Conservation (phyloP, 176 grass and related monocot genomes). For the Oryza officinalis region DNA sequence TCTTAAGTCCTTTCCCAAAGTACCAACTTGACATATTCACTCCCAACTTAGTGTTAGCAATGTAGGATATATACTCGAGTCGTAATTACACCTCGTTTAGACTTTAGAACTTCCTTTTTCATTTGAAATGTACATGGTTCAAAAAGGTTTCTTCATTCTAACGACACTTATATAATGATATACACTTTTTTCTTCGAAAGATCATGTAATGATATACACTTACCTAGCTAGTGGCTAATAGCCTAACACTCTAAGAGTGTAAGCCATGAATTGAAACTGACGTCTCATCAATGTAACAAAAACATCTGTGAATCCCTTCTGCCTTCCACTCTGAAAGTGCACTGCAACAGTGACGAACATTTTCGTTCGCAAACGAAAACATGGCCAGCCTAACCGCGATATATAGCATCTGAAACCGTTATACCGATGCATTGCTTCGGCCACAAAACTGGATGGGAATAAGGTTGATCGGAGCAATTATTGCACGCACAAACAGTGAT, state of each 20-base stretch:
- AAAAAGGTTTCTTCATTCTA: neutral
- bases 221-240: neutral
- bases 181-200: too few relatives aligned
- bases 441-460: constrained; percentile 15
- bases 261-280: neutral
- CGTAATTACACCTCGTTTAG: neutral
- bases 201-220: too few relatives aligned
- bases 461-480: neutral
- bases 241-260: too few relatives aligned
- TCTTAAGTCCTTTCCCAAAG: too few relatives aligned
- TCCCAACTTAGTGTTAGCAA: too few relatives aligned
- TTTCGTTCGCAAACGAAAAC: neutral
- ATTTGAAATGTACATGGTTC: neutral
- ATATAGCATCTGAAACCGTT: constrained; percentile 6
- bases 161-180: neutral
- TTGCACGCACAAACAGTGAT: neutral
- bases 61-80: too few relatives aligned
- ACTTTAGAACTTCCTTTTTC: neutral
- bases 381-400: neutral
- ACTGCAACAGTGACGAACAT: neutral
- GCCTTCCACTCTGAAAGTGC: neutral
- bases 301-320: neutral
- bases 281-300: neutral
- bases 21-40: too few relatives aligned
- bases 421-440: neutral